These are phyloP conservation scores for Kwoniella dendrophila DNA, from an alignment of 768 basidiomycete genomes.

Conservation along the genomic window DNA sequence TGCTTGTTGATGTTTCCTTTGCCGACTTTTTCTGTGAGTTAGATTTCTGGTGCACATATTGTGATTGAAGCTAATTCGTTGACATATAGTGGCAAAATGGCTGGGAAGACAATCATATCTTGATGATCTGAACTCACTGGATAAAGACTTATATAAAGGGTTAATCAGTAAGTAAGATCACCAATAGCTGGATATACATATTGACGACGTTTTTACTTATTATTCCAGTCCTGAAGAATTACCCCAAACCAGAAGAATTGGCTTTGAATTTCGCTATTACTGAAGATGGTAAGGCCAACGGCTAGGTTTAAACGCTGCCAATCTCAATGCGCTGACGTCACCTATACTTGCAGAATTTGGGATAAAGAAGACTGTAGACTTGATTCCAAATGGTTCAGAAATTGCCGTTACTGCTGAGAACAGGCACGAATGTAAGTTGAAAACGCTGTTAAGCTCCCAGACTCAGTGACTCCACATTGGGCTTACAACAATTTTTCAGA, in stretches of 20 bases:
- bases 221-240: slow-evolving; percentile 74
- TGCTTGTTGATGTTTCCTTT: slow-evolving; percentile 90
- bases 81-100: slow-evolving; percentile 66
- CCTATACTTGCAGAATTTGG: slow-evolving; percentile 67
- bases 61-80: neutral
- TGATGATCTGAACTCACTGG: slow-evolving; percentile 88
- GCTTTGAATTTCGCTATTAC: slow-evolving; percentile 86
- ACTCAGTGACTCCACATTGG: neutral
- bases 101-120: slow-evolving; percentile 87
- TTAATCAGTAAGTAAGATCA: slow-evolving; percentile 62
- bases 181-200: neutral
- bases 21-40: slow-evolving; percentile 83
- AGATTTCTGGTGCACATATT: neutral
- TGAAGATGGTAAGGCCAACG: slow-evolving; percentile 74
- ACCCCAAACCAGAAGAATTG: slow-evolving; percentile 80
- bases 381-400: slow-evolving; percentile 79
- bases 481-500: slow-evolving; percentile 54
- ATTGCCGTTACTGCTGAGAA: slow-evolving; percentile 86
- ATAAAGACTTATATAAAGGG: slow-evolving; percentile 88
- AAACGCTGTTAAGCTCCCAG: neutral
- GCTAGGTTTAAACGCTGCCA: neutral
- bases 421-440: slow-evolving; percentile 61
- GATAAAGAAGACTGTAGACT: slow-evolving; percentile 70
- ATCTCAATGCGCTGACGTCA: neutral
- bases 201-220: slow-evolving; percentile 1